phyloP scores from a whole-genome alignment of 805 yeast genomes.

The Ogataea paradorogensis region DNA sequence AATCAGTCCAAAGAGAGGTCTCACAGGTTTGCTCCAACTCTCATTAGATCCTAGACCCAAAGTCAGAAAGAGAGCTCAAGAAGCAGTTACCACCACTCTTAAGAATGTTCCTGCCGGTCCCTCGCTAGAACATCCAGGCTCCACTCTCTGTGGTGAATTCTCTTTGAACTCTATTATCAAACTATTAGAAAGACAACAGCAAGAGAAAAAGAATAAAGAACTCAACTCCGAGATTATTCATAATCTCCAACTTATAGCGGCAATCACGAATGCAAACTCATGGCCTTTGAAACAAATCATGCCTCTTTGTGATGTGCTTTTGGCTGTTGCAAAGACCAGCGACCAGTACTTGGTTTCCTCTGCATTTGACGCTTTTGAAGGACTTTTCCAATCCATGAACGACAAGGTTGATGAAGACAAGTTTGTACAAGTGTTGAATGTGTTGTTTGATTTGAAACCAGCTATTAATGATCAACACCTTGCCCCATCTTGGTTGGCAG shows the following conservation, averaged over 20 bases:
- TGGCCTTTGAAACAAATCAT: slow-evolving; percentile 79
- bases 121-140: slow-evolving; percentile 72
- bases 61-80: slow-evolving; percentile 92
- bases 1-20: slow-evolving; percentile 76
- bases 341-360: slow-evolving; percentile 83
- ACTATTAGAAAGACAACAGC: slow-evolving; percentile 38
- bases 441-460: slow-evolving; percentile 78
- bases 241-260: slow-evolving; percentile 67
- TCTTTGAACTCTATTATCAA: slow-evolving; percentile 55
- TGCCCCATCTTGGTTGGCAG: slow-evolving; percentile 94
- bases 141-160: slow-evolving; percentile 65
- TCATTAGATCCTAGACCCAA: slow-evolving; percentile 90
- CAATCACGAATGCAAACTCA: slow-evolving; percentile 68
- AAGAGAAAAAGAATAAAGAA: slow-evolving; percentile 40
- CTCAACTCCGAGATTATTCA: slow-evolving; percentile 63
- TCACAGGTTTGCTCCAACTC: slow-evolving; percentile 72
- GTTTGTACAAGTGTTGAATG: slow-evolving; percentile 60
- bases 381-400: slow-evolving; percentile 66
- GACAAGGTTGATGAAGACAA: slow-evolving; percentile 53
- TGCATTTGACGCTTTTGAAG: slow-evolving; percentile 81
- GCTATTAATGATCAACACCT: slow-evolving; percentile 77
- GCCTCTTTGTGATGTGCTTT: slow-evolving; percentile 68
- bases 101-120: slow-evolving; percentile 73
- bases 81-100: slow-evolving; percentile 69
- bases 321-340: slow-evolving; percentile 73